Conservation (phyloP, 2,329 filamentous ascomycete genomes). For the Chaetomiaceae sp. region DNA sequence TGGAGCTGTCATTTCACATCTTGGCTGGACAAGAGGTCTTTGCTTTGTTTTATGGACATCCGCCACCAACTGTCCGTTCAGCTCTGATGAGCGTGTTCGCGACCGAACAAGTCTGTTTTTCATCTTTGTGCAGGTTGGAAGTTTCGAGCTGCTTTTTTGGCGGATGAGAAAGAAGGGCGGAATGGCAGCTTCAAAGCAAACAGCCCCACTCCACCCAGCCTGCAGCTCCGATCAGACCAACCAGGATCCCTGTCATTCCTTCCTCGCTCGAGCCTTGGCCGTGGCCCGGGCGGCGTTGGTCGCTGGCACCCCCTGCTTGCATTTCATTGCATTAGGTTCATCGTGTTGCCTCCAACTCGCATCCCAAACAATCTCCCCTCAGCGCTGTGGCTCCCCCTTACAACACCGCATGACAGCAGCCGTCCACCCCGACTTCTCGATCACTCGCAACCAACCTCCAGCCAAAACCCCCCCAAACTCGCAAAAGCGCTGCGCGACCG, state of each 20-base stretch:
- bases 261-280: constrained; percentile 14
- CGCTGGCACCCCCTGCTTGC: constrained; percentile 21
- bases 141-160: constrained; percentile 5
- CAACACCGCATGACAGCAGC: constrained; percentile 25
- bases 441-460: constrained; percentile 26
- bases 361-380: constrained; percentile 29
- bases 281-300: constrained; percentile 21
- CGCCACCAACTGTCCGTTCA: no score
- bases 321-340: constrained; percentile 11
- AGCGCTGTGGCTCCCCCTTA: constrained; percentile 23
- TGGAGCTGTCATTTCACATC: no score
- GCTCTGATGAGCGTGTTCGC: no score
- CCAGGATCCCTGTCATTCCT: constrained; percentile 15
- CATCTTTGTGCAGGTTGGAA: constrained; percentile 5
- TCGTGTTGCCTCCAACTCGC: constrained; percentile 22
- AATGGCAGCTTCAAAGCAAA: constrained; percentile 12
- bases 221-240: constrained; percentile 20
- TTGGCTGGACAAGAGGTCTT: no score
- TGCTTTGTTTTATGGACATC: no score
- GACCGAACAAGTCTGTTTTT: constrained; percentile 5
- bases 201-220: constrained; percentile 8
- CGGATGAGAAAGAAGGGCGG: neutral
- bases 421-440: constrained; percentile 23
- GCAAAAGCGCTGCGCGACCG: constrained; percentile 21
- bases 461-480: constrained; percentile 22